A percentile compares a stretch with the other conserved stretches of the same genome.
These are phyloP conservation scores for Trichoderma koningiopsis DNA, from an alignment of 2,329 filamentous ascomycete genomes.

Conservation along the genomic window DNA sequence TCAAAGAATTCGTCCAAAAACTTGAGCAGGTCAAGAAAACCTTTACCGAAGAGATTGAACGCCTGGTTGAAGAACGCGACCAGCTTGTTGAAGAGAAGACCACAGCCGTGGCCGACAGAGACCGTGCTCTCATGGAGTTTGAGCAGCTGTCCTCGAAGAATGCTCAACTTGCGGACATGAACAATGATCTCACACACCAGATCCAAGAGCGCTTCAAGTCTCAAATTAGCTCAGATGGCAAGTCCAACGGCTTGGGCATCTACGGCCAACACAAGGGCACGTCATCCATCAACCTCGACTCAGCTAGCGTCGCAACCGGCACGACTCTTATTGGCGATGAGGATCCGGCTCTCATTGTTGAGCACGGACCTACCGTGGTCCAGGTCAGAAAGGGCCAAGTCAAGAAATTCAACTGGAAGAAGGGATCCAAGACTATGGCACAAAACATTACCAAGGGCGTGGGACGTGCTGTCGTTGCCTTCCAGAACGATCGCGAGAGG, in stretches of 20 bases:
- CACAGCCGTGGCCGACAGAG: conserved; percentile 79
- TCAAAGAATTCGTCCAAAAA: conserved; percentile 86
- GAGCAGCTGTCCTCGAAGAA: conserved; percentile 95
- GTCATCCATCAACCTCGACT: conserved; percentile 55
- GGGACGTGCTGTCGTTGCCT: conserved; percentile 84
- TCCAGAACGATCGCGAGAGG: conserved; percentile 61
- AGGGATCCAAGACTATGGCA: conserved; percentile 88
- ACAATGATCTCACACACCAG: conserved; percentile 91
- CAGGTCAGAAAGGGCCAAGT: conserved; percentile 92
- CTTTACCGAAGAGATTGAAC: conserved; percentile 61
- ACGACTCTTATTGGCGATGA: conserved; percentile 63
- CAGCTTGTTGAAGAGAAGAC: conserved; percentile 83
- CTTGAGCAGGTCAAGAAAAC: conserved; percentile 62
- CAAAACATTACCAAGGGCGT: conserved; percentile 94
- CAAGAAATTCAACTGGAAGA: conserved; percentile 99
- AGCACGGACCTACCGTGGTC: conserved; percentile 84
- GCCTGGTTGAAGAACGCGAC: conserved; percentile 71
- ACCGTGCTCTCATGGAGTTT: conserved; percentile 92
- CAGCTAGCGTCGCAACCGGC: conserved; percentile 57
- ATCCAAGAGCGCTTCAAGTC: conserved; percentile 93
- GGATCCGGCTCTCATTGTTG: conserved; percentile 67
- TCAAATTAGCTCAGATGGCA: conserved; percentile 58
- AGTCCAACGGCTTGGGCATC: conserved; percentile 59
- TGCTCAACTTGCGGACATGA: conserved; percentile 88
- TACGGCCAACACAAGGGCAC: conserved; percentile 56